Evolutionary conservation across 1,284 basidiomycete genomes (phyloP).

Genomic region (Albatrellus sp.): DNA sequence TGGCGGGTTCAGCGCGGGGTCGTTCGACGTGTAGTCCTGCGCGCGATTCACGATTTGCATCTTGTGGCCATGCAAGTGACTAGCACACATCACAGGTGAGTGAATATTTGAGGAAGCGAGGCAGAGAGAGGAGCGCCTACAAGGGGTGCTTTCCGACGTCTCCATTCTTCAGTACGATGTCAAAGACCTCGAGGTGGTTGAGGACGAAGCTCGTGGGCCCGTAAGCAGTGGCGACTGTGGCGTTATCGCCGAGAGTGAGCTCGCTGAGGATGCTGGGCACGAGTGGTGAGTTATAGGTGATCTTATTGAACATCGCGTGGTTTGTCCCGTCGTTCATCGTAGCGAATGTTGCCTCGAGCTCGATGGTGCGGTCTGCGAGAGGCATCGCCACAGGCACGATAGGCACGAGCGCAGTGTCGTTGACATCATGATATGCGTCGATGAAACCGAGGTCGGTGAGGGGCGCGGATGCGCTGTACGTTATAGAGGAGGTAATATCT

Average conservation of each 20-base stretch:
- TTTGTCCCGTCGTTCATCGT: slow-evolving; percentile 75
- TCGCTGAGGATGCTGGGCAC: slow-evolving; percentile 70
- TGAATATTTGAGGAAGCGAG: background rate
- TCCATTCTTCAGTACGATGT: slow-evolving; percentile 75
- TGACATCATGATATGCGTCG: slow-evolving; percentile 40
- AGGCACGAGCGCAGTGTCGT: slow-evolving; percentile 56
- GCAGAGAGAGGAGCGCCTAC: slow-evolving; percentile 27
- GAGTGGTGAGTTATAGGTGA: slow-evolving; percentile 57
- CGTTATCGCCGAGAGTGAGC: slow-evolving; percentile 65
- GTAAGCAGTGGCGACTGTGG: slow-evolving; percentile 60
- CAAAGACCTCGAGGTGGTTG: slow-evolving; percentile 64
- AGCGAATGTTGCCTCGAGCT: slow-evolving; percentile 48
- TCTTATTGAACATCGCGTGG: slow-evolving; percentile 59
- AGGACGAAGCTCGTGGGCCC: slow-evolving; percentile 70
- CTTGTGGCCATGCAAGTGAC: slow-evolving; percentile 77
- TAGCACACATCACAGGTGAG: background rate
- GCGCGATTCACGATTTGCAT: slow-evolving; percentile 69
- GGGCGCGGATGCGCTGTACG: slow-evolving; percentile 41
- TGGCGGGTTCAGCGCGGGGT: slow-evolving; percentile 74
- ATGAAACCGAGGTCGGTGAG: slow-evolving; percentile 37
- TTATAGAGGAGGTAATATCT: slow-evolving; percentile 73
- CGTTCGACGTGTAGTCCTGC: slow-evolving; percentile 63
- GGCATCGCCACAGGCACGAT: slow-evolving; percentile 29
- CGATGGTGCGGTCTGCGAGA: slow-evolving; percentile 37
- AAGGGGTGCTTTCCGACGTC: slow-evolving; percentile 73